These are phyloP conservation scores for Saccharomycopsis schoenii DNA, from an alignment of 805 yeast species.

Conservation along the genomic window DNA sequence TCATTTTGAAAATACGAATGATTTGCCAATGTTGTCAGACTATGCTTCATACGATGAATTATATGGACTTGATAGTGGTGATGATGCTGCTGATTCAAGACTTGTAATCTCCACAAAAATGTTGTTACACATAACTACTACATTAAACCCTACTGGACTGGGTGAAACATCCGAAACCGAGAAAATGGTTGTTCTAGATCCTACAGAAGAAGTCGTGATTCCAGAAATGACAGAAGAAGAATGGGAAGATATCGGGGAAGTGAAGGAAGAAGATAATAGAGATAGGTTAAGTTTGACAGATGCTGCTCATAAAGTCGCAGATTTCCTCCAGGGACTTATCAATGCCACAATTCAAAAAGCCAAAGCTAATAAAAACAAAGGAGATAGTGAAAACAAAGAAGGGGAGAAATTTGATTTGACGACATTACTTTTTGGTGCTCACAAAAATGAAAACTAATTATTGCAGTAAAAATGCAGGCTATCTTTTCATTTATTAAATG, in stretches of 20 bases:
- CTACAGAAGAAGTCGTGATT: background rate
- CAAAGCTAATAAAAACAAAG: background rate
- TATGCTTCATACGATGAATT: conserved; percentile 28
- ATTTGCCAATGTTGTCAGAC: conserved; percentile 23
- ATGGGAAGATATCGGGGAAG: background rate
- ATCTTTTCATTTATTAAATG: background rate
- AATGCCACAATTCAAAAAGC: background rate
- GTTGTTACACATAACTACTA: background rate
- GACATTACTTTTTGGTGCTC: background rate
- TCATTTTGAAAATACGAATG: conserved; percentile 34
- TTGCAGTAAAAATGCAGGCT: background rate
- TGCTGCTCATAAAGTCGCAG: background rate
- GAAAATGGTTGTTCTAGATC: background rate
- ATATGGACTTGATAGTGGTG: background rate
- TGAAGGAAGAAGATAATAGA: background rate
- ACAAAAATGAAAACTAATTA: background rate
- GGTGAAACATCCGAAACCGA: background rate
- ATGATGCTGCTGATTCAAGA: background rate
- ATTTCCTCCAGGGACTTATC: background rate
- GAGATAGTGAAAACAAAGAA: background rate
- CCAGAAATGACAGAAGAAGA: background rate
- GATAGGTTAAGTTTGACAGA: background rate
- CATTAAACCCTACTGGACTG: background rate
- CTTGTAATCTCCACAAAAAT: background rate
- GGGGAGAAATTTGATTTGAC: background rate